Evolutionary conservation across 306 rosid genomes (phyloP).

Genomic region (Begonia loranthoides): DNA sequence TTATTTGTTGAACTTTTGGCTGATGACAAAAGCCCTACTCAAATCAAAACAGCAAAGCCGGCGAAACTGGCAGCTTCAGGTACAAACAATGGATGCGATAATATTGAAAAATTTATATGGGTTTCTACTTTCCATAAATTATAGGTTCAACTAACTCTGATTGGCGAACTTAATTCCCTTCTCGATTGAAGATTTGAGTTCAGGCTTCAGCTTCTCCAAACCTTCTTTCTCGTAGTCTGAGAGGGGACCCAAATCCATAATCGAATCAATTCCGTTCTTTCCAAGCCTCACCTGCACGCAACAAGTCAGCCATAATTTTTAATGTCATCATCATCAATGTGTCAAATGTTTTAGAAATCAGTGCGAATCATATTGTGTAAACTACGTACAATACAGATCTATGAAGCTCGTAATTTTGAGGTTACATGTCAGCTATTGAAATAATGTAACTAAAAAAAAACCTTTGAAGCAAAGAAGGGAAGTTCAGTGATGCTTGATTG

Average conservation of each 20-base stretch:
- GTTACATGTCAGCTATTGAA: too few relatives aligned
- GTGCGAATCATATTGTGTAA: too few relatives aligned
- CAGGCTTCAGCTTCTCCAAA: constrained; percentile 59
- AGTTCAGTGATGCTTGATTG: constrained; percentile 79
- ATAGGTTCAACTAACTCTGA: constrained; percentile 23
- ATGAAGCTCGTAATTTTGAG: too few relatives aligned
- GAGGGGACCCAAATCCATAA: constrained; percentile 64
- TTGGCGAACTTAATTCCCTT: constrained; percentile 83
- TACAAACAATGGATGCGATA: constrained; percentile 14
- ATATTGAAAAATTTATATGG: too few relatives aligned
- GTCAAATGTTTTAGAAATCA: too few relatives aligned
- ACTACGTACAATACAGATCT: too few relatives aligned
- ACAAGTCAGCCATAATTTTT: too few relatives aligned
- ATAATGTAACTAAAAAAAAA: constrained; percentile 1
- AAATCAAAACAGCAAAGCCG: constrained; percentile 22
- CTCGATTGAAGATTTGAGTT: constrained; percentile 72
- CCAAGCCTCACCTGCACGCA: constrained; percentile 76
- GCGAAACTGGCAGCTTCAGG: constrained; percentile 24
- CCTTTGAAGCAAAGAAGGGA: constrained; percentile 99
- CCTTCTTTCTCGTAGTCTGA: constrained; percentile 73
- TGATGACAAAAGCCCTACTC: constrained; percentile 8
- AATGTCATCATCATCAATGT: too few relatives aligned
- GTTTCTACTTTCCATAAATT: constrained; percentile 7
- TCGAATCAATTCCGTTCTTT: constrained; percentile 79
- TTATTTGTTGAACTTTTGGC: background rate